Evolutionary conservation across 371 early-diverging fungal species (phyloP), one percentile per base, ranked within the genome.

Genomic region (Mortierella sp.): DNA sequence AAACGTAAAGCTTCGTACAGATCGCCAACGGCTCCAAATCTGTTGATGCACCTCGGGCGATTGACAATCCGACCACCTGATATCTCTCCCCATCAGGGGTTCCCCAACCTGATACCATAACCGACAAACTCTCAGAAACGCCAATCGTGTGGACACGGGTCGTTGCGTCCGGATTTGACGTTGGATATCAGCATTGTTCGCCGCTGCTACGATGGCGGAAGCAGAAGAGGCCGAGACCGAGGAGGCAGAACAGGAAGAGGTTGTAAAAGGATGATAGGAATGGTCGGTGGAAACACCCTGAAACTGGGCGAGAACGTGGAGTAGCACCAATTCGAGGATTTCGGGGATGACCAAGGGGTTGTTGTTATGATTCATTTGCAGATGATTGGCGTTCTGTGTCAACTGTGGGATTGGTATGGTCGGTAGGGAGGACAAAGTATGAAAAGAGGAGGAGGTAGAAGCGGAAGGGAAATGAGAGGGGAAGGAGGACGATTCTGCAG

Each of bases 21-120:
- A 53, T n/a, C 19, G 12, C 59, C 63, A 69, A 41, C 59, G 62
- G n/a, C n/a, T 27, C 63, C 70, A 69, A 18, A 69, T 53, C 28
- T 43, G 28, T 18, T 38, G 42, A 47, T 69, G 70, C 8, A 69
- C 58, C 16, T 21, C 10, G 0, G 54, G 47, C 16, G 27, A 23
- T 26, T 69, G 63, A 10, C 47, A 31, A 24, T 69, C 58, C 1
- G 63, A 30, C 58, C 58, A 62, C 23, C 58, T 63, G 27, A 58
- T 31, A 19, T 61, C 34, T n/a, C 19, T 50, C 70, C 70, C 62
- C 30, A 69, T 14, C 16, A 69, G 31, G 0, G 63, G 63, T 41
- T 69, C 63, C 2, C 70, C 70, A 0, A 69, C 55, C 21, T 62
- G 26, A 28, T 62, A 58, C 69, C 69, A 69, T n/a, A 61, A 23